phyloP scores from a whole-genome alignment of 495 filamentous ascomycete species.

The Daldinia vernicosa region DNA sequence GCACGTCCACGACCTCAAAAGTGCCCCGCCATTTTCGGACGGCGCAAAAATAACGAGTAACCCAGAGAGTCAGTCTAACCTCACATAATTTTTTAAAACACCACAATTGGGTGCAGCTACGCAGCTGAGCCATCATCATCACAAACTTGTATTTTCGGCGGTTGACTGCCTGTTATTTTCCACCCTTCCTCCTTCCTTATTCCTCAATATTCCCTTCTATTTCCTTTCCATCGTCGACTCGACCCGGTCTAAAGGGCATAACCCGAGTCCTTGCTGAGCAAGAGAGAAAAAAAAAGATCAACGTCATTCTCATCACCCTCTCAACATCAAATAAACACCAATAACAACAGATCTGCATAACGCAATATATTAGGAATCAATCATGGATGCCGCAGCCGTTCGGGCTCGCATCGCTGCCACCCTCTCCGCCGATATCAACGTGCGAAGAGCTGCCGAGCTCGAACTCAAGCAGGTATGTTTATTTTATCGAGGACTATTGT shows the following conservation, averaged over 20 bases:
- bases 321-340: conserved; percentile 11
- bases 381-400: conserved; percentile 88
- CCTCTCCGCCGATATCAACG: conserved; percentile 84
- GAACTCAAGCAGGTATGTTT: conserved; percentile 86
- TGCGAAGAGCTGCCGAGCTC: conserved; percentile 84
- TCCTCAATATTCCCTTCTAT: background rate
- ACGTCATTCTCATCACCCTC: conserved; percentile 23
- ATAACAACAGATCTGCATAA: conserved; percentile 12
- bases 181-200: background rate
- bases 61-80: conserved; percentile 32
- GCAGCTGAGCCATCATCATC: conserved; percentile 37
- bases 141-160: conserved; percentile 29
- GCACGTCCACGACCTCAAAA: conserved; percentile 12
- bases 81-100: conserved; percentile 39
- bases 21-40: conserved; percentile 42
- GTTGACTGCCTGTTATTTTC: conserved; percentile 13
- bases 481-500: conserved; percentile 5
- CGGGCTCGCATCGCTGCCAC: conserved; percentile 89
- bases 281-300: conserved; percentile 1
- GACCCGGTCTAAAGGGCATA: conserved; percentile 32
- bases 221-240: conserved; percentile 20
- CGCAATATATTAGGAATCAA: conserved; percentile 35
- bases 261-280: conserved; percentile 26
- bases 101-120: conserved; percentile 41
- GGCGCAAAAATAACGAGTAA: conserved; percentile 43